Base-by-base conservation (phyloP, 768 basidiomycete species). In the Fomitopsis pulvina region DNA sequence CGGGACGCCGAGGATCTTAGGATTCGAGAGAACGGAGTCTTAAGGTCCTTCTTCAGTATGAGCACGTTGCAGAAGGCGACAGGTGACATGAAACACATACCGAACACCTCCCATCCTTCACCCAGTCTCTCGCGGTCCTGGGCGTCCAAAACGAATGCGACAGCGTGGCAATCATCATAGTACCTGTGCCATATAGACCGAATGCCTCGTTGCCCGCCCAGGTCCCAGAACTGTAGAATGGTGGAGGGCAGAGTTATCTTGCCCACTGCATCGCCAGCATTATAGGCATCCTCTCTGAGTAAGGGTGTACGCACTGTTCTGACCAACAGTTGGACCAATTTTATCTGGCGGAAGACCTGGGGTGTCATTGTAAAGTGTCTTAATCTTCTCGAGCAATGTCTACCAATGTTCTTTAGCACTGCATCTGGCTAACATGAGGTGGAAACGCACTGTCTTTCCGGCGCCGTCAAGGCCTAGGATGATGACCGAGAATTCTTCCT, bases 51-150 rank as follows among this genome's bases (percentile, higher is more conserved):
- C 45, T 54, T 48, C 41, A 44, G 29, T 38, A 43, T 66, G 44
- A 59, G 50, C 40, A 46, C 37, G n/a, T 2, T 20, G 24, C 20
- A 24, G 37, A 16, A 10, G 12, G 2, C 18, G 16, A 16, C 28
- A 1, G 34, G 29, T 24, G 45, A 18, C 40, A 34, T 32, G 24
- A 30, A 10, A 12, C 4, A 67, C 88, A 50, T 66, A 96, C 95
- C 93, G 59, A 99, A 98, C 7, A 92, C 94, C 55, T 92, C 88
- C 95, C 95, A 98, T 14, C 92, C 91, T 73, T 98, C 96, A 42
- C 83, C 79, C 24, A 98, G 72, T 32, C 95, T 73, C 60, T 91
- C 92, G 28, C 83, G 71, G 71, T 99, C 95, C 55, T 87, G 80
- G 8, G 93, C 92, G 65, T 99, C 96, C 46, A 99, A 81, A 45